Base-by-base conservation (phyloP, 2,329 filamentous ascomycete genomes). In the Pleomassaria siparia region DNA sequence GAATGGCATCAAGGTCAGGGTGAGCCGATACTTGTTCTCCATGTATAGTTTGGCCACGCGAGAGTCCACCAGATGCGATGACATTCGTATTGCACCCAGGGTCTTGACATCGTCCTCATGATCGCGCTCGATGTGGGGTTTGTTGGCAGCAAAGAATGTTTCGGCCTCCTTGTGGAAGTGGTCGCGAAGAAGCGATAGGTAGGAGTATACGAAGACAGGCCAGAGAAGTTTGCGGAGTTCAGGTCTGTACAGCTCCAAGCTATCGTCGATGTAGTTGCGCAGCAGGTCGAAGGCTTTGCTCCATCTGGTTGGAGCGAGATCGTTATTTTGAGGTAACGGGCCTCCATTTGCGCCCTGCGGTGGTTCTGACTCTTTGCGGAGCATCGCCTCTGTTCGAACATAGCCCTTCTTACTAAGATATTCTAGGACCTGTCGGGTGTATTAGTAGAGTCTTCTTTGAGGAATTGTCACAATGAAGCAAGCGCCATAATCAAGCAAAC, bases 391-490 rank as follows among this genome's bases (percentile, higher is more conserved):
- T 1, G 94, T 97, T 20, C 88, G 82, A 44, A 86, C 91, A 72
- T 96, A 99, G 0, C 94, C 94, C 58, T 96, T 91, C 71, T 99
- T 99, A 2, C 91, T 83, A 1, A 99, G 79, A 70, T 99, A 99
- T 61, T 99, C 94, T 8, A 96, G 91, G 3, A 99, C 86, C 85
- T 88, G 62, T 9, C 20, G 18, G 5, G 15, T 4, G 8, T 20
- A 28, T 24, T 18, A 28, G 39, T 12, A 12, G 4, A 29, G 4
- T 13, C 15, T 16, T 41, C 11, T 7, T 7, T 26, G 12, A 8
- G 12, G 16, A 35, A 30, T 30, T 13, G 13, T 30, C 29, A 9
- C 5, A n/a, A 30, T 11, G 12, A 30, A 30, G 15, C 29, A 30
- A 13, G n/a, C n/a, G n/a, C n/a, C n/a, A n/a, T n/a, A n/a, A n/a